phyloP scores from a whole-genome alignment of 306 rosid genomes.

The Glycine latifolia region DNA sequence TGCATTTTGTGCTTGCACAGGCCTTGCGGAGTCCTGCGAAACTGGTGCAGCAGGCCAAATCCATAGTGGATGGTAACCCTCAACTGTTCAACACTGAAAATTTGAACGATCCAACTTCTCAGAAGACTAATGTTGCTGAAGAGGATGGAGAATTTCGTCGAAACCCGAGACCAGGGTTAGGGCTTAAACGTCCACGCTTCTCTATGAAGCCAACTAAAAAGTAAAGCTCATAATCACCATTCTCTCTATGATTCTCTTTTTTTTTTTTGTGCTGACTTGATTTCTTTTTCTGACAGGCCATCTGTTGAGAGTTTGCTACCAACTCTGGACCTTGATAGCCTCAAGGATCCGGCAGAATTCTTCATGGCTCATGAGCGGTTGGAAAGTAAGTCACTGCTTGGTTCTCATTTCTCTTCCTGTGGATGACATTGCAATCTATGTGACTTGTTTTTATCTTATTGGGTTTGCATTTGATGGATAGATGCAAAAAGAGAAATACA shows the following conservation, averaged over 20 bases:
- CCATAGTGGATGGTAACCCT: constrained; percentile 49
- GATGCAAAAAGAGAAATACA: constrained; percentile 82
- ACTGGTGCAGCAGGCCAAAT: constrained; percentile 56
- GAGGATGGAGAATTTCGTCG: constrained; percentile 58
- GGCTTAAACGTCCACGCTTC: constrained; percentile 74
- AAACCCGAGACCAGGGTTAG: constrained; percentile 75
- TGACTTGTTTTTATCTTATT: constrained; percentile 26
- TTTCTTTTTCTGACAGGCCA: constrained; percentile 50
- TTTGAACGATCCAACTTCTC: constrained; percentile 17
- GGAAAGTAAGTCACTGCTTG: constrained; percentile 64
- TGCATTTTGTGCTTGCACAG: constrained; percentile 45
- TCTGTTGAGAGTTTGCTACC: constrained; percentile 61
- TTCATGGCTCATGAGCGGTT: constrained; percentile 67
- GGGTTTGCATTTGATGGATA: constrained; percentile 50
- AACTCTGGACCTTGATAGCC: constrained; percentile 56
- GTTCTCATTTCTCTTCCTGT: constrained; percentile 11
- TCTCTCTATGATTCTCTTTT: not conserved
- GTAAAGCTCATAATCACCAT: constrained; percentile 45
- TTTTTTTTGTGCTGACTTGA: not conserved
- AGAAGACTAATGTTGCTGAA: constrained; percentile 37
- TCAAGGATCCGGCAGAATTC: constrained; percentile 72
- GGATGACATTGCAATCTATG: not conserved
- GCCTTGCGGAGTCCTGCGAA: constrained; percentile 60
- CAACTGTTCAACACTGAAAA: constrained; percentile 41
- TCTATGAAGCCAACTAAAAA: constrained; percentile 61